Base-by-base conservation (phyloP, 2,329 filamentous ascomycete genomes). In the Colletotrichum aenigma region DNA sequence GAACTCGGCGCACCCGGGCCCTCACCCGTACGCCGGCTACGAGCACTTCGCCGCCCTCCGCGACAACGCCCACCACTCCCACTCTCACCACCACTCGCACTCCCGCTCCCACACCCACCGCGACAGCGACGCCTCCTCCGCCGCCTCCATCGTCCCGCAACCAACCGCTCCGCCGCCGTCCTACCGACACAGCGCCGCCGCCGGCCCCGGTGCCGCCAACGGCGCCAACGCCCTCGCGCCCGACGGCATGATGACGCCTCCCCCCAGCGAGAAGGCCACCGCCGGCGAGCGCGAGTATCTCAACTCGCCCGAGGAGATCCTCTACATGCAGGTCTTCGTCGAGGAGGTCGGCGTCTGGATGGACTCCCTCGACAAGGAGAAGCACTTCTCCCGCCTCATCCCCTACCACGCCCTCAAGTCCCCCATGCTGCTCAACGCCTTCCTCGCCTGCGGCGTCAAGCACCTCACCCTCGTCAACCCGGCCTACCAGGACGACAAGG, bases 341-440 rank as follows among this genome's bases (percentile, higher is more conserved):
- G 94, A 97, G 81, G 94, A 98, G 78, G 95, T 98, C 3, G 96
- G 94, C 1, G 85, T 95, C 4, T 98, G 96, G 95, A 98, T 98
- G 95, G 96, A 98, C 84, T 95, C 93, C 56, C 92, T 98, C 87
- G 95, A 98, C 85, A 90, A 92, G 38, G 90, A 93, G 78, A 96
- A 96, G 85, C 94, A 97, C 87, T 98, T 98, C 83, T 95, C 95
- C 28, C 91, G 94, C 64, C 87, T 95, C 21, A 88, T 98, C n/a
- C 96, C 96, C 0, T 96, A 95, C 80, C 91, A 96, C 80, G 93
- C 96, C 1, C 87, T 98, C 28, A 91, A 92, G 70, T 95, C 97
- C 74, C 94, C 95, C 0, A 96, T 98, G 94, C 89, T 98, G 15
- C 89, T 97, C 36, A 96, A 98, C 81, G 95, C 96, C 0, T 93